These are phyloP conservation scores for Brasenia schreberi DNA, from an alignment of 164 flowering plant species.

Conservation along the genomic window DNA sequence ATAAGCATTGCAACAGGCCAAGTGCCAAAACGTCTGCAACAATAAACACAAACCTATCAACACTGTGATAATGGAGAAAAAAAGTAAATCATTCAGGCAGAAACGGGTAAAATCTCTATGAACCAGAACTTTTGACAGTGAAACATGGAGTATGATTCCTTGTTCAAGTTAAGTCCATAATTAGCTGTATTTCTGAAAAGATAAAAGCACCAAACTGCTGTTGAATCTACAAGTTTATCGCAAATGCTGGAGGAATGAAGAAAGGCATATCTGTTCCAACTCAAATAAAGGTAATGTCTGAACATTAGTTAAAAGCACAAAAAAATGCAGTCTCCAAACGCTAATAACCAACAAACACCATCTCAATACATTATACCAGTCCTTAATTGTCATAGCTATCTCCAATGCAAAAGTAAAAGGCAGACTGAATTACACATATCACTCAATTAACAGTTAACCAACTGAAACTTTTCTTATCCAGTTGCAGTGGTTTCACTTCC, in stretches of 20 bases:
- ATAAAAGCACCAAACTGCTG: no score
- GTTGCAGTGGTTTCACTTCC: background rate
- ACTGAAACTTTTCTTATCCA: background rate
- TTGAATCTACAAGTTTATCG: background rate
- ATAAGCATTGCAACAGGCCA: conserved; percentile 62
- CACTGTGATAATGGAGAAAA: background rate
- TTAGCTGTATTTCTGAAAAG: no score
- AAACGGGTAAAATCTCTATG: background rate
- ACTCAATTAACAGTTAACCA: background rate
- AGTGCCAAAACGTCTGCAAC: conserved; percentile 70
- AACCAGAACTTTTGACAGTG: background rate
- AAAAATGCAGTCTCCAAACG: background rate
- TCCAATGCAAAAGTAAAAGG: no score
- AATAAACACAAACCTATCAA: conserved; percentile 1
- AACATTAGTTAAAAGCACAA: background rate
- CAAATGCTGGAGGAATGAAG: background rate
- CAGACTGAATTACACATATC: no score
- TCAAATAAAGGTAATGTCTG: background rate
- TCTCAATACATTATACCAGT: no score
- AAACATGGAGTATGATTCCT: background rate
- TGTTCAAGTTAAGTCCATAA: background rate
- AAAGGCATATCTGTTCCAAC: no score
- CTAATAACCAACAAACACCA: background rate
- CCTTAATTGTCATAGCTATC: no score
- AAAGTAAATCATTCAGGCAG: background rate